Percentiles rank a stretch among this genome's conserved stretches.
phyloP scores from a whole-genome alignment of 441 rosid species.

The Populus hybrid region DNA sequence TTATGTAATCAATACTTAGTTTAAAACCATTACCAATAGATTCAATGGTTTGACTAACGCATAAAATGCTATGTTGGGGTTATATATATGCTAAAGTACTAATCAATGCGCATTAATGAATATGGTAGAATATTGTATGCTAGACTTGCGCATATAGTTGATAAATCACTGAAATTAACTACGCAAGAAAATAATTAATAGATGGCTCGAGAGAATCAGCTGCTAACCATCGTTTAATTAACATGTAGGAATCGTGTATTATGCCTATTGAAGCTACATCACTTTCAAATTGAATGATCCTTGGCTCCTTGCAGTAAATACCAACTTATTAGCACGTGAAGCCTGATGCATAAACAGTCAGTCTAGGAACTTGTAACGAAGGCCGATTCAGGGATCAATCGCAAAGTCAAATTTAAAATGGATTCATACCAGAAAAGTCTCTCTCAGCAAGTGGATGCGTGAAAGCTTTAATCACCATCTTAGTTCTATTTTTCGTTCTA shows the following conservation, averaged over 20 bases:
- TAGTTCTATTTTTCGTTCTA: neutral
- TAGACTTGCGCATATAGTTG: neutral
- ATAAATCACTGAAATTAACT: neutral
- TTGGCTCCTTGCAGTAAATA: neutral
- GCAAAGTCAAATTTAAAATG: conserved; percentile 22
- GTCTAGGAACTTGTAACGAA: conserved; percentile 12
- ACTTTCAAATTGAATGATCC: neutral
- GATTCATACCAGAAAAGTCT: conserved; percentile 29
- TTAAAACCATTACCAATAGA: too few relatives aligned
- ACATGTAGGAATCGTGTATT: too few relatives aligned
- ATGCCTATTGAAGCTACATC: neutral
- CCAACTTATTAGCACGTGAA: neutral
- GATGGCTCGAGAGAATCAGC: neutral
- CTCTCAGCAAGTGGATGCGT: conserved; percentile 16
- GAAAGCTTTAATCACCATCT: neutral
- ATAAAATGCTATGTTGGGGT: too few relatives aligned
- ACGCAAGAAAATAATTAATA: neutral
- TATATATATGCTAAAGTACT: neutral
- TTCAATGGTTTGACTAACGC: neutral
- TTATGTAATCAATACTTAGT: too few relatives aligned
- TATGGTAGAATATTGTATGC: neutral
- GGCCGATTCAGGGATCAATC: neutral
- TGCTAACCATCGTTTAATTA: neutral
- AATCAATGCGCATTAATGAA: neutral
- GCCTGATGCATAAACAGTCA: conserved; percentile 15